A percentile compares a stretch with the other conserved stretches of the same genome.
Evolutionary conservation across 306 rosid genomes (phyloP).

Genomic region (Luffa acutangula): DNA sequence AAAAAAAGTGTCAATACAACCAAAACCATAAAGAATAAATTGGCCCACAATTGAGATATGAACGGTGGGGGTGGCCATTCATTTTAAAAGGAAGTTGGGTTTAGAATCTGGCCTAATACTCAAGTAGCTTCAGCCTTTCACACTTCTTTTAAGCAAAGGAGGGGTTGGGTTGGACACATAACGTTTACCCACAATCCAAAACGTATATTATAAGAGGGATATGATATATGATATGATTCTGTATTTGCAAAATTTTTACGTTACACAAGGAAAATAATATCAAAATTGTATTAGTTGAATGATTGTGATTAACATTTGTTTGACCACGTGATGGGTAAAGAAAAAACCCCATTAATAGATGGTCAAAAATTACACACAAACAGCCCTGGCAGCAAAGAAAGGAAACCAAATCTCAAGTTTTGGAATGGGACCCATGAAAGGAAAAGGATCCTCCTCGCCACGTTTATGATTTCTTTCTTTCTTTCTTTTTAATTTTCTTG

Average conservation of each 20-base stretch:
- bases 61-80: constrained; percentile 15
- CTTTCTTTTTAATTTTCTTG: too few species aligned
- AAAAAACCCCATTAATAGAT: constrained; percentile 24
- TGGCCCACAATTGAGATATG: constrained; percentile 31
- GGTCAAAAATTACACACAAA: constrained; percentile 29
- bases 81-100: neutral
- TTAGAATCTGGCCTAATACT: constrained; percentile 10
- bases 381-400: constrained; percentile 11
- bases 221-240: neutral
- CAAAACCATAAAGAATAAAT: constrained; percentile 22
- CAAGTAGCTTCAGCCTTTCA: constrained; percentile 10
- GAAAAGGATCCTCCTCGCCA: neutral
- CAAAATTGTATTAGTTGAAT: neutral
- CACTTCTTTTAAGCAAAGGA: constrained; percentile 4
- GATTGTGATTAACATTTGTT: constrained; percentile 9
- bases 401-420: constrained; percentile 8
- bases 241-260: neutral
- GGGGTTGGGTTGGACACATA: neutral
- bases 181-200: neutral
- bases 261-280: neutral
- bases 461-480: neutral
- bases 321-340: constrained; percentile 17
- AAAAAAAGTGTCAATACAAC: constrained; percentile 21
- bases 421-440: neutral
- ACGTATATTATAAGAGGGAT: neutral